These are phyloP conservation scores for Rhynchospora pubera DNA, from an alignment of 176 grass and related monocot species.

Conservation along the genomic window DNA sequence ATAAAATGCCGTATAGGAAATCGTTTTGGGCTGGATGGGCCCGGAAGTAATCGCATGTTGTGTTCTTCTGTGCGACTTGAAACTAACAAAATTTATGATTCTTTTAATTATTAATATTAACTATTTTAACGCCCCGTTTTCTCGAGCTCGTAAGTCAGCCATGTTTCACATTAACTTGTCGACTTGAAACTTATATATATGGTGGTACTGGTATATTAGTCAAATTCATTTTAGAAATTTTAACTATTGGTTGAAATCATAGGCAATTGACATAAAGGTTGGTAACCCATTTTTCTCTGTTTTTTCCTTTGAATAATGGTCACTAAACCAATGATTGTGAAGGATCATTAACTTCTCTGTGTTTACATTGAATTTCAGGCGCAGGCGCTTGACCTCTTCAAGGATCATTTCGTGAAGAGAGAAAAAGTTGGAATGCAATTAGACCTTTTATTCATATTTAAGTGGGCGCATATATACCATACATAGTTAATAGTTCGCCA, in stretches of 20 bases:
- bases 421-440: not conserved
- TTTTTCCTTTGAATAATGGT: not conserved
- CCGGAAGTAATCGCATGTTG: not conserved
- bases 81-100: not conserved
- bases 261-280: not conserved
- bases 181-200: not conserved
- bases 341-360: too few relatives aligned
- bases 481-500: too few relatives aligned
- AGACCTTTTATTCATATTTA: not conserved
- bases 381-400: too few relatives aligned
- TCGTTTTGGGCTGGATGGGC: not conserved
- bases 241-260: not conserved
- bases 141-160: not conserved
- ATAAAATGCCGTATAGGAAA: not conserved
- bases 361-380: too few relatives aligned
- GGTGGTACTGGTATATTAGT: not conserved
- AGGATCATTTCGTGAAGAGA: not conserved
- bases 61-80: not conserved
- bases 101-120: not conserved
- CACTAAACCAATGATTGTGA: not conserved
- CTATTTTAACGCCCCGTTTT: not conserved
- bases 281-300: not conserved
- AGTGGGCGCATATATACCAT: not conserved
- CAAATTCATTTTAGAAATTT: not conserved
- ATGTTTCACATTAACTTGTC: not conserved